Percentiles rank a stretch among this genome's conserved stretches.
Evolutionary conservation across 2,329 filamentous ascomycete species (phyloP).

Genomic region (Hirsutella thompsonii): DNA sequence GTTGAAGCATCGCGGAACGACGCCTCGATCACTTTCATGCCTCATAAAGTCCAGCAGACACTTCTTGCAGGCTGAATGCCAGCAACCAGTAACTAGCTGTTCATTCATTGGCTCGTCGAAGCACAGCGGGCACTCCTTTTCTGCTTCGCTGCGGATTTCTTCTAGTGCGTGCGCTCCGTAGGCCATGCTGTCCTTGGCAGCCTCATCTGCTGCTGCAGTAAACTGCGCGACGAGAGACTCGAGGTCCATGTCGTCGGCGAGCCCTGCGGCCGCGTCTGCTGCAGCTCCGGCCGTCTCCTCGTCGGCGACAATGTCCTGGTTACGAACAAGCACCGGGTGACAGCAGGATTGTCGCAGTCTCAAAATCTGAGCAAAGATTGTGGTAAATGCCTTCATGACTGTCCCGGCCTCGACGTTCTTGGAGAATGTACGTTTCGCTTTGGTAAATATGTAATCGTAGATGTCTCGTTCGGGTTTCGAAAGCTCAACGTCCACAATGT

Average conservation of each 20-base stretch:
- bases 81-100: constrained; percentile 88
- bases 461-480: constrained; percentile 77
- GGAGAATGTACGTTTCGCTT: constrained; percentile 73
- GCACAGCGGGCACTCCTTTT: constrained; percentile 88
- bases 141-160: constrained; percentile 82
- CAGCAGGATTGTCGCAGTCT: constrained; percentile 89
- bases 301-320: constrained; percentile 71
- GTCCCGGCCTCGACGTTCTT: constrained; percentile 85
- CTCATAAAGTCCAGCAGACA: constrained; percentile 85
- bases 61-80: constrained; percentile 93
- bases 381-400: constrained; percentile 88
- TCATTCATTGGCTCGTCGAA: constrained; percentile 92
- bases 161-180: constrained; percentile 81
- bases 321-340: constrained; percentile 79
- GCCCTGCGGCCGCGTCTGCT: constrained; percentile 64
- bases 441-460: constrained; percentile 78
- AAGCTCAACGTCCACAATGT: constrained; percentile 80
- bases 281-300: constrained; percentile 68
- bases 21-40: constrained; percentile 66
- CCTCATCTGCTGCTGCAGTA: constrained; percentile 51
- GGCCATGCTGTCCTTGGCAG: constrained; percentile 42
- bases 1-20: constrained; percentile 74
- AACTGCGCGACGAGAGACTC: constrained; percentile 77
- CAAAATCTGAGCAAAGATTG: constrained; percentile 92
- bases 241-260: constrained; percentile 94